phyloP scores from a whole-genome alignment of 23 red algal genomes.

The Chondrus crispus region DNA sequence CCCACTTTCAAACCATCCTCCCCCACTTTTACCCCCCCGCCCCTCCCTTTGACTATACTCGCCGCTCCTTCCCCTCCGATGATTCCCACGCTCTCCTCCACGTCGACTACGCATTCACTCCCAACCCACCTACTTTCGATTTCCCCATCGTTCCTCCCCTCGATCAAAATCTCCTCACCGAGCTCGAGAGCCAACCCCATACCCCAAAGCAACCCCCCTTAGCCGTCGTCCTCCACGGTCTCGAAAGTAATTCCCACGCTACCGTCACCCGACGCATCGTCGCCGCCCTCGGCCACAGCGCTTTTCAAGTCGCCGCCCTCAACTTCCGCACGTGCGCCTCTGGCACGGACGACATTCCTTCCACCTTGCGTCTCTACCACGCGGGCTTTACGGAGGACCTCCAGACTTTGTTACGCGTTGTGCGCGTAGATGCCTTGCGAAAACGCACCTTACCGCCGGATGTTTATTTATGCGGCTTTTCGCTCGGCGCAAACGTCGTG shows the following conservation, averaged over 20 bases:
- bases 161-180: neutral
- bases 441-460: neutral
- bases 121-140: neutral
- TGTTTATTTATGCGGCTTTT: slow-evolving; percentile 73
- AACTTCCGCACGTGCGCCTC: slow-evolving; percentile 83
- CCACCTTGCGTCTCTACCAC: slow-evolving; percentile 79
- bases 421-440: slow-evolving; percentile 30
- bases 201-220: slow-evolving; percentile 1
- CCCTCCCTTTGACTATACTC: slow-evolving; percentile 11
- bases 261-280: slow-evolving; percentile 66
- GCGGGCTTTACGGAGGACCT: slow-evolving; percentile 85
- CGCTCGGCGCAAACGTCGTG: slow-evolving; percentile 87
- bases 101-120: slow-evolving; percentile 60
- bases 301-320: slow-evolving; percentile 67
- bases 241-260: slow-evolving; percentile 66
- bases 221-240: slow-evolving; percentile 80
- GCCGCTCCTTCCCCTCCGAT: slow-evolving; percentile 20
- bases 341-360: slow-evolving; percentile 3
- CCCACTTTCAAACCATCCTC: slow-evolving; percentile 79
- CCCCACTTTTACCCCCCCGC: slow-evolving; percentile 48
- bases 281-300: slow-evolving; percentile 28
- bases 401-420: slow-evolving; percentile 36
- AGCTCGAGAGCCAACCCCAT: neutral
- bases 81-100: slow-evolving; percentile 52
- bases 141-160: neutral